Conservation (phyloP, 75 land plant species). For the Cunninghamia lanceolata region DNA sequence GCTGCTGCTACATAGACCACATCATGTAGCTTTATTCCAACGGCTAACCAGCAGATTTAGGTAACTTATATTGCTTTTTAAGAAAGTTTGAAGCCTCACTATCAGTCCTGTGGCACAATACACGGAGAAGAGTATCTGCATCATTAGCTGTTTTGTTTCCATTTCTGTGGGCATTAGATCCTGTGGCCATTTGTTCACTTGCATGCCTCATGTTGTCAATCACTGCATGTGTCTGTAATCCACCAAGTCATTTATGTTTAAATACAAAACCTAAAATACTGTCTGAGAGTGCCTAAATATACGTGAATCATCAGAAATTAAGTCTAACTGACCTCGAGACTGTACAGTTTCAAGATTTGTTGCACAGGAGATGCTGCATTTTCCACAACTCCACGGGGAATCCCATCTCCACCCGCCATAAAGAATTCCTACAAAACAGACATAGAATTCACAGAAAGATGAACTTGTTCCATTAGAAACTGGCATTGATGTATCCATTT, state of each 20-base stretch:
- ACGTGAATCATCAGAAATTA: not conserved
- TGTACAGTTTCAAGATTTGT: slow-evolving; percentile 63
- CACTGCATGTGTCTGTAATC: slow-evolving; percentile 70
- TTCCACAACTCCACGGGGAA: slow-evolving; percentile 93
- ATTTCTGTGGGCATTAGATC: slow-evolving; percentile 36
- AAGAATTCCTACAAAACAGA: slow-evolving; percentile 75
- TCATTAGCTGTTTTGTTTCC: slow-evolving; percentile 57
- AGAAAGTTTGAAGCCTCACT: slow-evolving; percentile 83
- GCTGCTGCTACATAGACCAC: not conserved
- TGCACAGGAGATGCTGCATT: slow-evolving; percentile 76
- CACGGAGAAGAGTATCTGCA: slow-evolving; percentile 65
- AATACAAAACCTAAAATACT: not conserved
- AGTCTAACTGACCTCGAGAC: slow-evolving; percentile 62
- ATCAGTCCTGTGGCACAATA: slow-evolving; percentile 87
- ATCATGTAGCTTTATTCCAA: not conserved
- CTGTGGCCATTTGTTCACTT: slow-evolving; percentile 53
- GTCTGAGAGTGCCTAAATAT: not conserved
- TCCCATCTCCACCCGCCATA: slow-evolving; percentile 97
- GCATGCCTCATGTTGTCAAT: slow-evolving; percentile 77
- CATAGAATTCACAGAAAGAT: not conserved
- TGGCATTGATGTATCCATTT: not conserved
- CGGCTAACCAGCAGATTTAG: slow-evolving; percentile 42
- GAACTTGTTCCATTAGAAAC: not conserved
- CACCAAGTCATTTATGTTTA: not conserved
- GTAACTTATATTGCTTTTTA: slow-evolving; percentile 91